Base-by-base conservation (phyloP, 1,139 yeast species). In the Yamadazyma sp. region DNA sequence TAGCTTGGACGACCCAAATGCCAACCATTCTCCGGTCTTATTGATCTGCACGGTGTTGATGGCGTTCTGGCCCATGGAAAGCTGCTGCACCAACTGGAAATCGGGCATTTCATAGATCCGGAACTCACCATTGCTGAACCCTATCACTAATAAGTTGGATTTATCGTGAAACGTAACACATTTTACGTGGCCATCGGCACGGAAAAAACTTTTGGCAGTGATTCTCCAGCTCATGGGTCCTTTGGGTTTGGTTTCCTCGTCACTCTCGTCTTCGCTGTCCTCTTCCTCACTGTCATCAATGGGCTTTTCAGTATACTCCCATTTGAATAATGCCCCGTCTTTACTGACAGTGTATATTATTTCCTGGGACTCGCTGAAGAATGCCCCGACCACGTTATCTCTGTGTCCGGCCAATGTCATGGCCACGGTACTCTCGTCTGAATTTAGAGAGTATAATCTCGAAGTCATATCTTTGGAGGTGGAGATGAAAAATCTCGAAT, bases 21-120 rank as follows among this genome's bases (percentile, higher is more conserved):
- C 96, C 34, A 94, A 68, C 99, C 99, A 92, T 61, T 92, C 98
- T 16, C 98, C 99, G 4, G 92, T 71, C 8, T 72, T 64, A 59
- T 92, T 92, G 36, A 92, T 76, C 15, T 80, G 66, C 3, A 92
- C 94, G 9, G 90, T 81, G 54, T 86, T 89, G 29, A 92, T 85
- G 3, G 92, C 82, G 52, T 88, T 84, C 56, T 88, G 95, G 3
- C 98, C 96, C 83, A 94, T 88, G 33, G 94, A 83, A 41, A 92
- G 70, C 53, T 84, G 94, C 61, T 92, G 98, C 20, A 92, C 73
- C 64, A 85, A 59, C 27, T 78, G 79, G 59, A 89, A 88, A 1
- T 75, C 76, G 1, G 77, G 77, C 37, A 92, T 62, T 53, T 94
- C 98, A 56, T 90, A 90, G n/a, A 94, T 67, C 44, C 96, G 80